Percentiles rank a stretch among this genome's conserved stretches.
Evolutionary conservation across 345 rosid species (phyloP).

Genomic region (Acer yangbiense): DNA sequence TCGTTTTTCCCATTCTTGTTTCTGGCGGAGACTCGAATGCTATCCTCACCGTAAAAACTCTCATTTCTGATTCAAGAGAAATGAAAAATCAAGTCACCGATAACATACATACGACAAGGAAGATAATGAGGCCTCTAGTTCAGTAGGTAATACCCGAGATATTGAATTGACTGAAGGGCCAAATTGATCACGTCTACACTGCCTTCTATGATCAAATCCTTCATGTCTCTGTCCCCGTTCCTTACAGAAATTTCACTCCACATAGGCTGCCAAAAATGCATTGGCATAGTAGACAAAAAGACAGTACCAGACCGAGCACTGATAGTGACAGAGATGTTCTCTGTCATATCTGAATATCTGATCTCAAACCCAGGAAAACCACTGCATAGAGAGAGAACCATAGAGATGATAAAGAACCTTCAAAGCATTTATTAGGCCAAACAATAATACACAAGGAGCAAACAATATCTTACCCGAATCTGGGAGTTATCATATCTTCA

Average conservation of each 20-base stretch:
- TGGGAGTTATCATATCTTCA: conserved; percentile 76
- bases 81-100: background rate
- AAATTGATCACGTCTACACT: conserved; percentile 60
- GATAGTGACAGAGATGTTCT: conserved; percentile 69
- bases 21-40: conserved; percentile 59
- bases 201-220: conserved; percentile 63
- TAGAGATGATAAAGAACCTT: conserved; percentile 1
- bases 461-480: conserved; percentile 49
- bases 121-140: background rate
- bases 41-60: conserved; percentile 80
- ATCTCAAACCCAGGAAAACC: conserved; percentile 74
- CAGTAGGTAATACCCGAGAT: conserved; percentile 67
- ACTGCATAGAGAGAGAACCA: conserved; percentile 35
- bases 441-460: background rate
- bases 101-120: background rate
- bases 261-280: conserved; percentile 72
- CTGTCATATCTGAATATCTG: conserved; percentile 61
- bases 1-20: conserved; percentile 73
- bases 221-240: conserved; percentile 41
- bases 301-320: conserved; percentile 61
- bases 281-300: conserved; percentile 56
- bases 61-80: conserved; percentile 49
- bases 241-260: conserved; percentile 48
- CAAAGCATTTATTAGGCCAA: background rate
- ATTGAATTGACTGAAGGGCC: conserved; percentile 71